Conservation (phyloP, 805 yeast genomes). For the Wickerhamiella hasegawae region DNA sequence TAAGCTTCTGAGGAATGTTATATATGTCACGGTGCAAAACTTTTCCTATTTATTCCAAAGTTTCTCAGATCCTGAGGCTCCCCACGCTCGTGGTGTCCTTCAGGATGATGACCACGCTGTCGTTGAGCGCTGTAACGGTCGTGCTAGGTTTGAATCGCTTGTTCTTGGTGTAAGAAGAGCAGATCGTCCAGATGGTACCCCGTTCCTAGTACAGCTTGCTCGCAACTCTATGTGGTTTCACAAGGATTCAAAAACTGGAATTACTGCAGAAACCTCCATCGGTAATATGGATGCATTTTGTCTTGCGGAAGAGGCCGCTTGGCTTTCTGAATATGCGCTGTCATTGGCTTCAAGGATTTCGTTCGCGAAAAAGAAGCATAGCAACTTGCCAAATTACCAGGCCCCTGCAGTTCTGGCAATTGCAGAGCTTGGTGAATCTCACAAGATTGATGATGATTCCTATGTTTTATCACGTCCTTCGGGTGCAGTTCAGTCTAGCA, state of each 20-base stretch:
- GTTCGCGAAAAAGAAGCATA: no score
- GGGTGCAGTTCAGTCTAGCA: conserved; percentile 51
- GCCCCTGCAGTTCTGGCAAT: background rate
- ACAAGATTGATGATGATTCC: conserved; percentile 63
- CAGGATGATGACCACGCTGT: conserved; percentile 8
- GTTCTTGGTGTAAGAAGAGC: conserved; percentile 13
- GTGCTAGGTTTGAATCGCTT: conserved; percentile 11
- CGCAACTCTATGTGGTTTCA: no score
- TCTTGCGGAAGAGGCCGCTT: conserved; percentile 22
- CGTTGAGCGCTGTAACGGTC: conserved; percentile 2
- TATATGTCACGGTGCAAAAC: background rate
- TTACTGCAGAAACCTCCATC: conserved; percentile 15
- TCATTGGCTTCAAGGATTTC: no score
- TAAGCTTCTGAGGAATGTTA: conserved; percentile 8
- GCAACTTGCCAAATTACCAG: no score
- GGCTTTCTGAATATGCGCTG: conserved; percentile 16
- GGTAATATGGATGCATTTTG: conserved; percentile 19
- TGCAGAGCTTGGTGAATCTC: conserved; percentile 29
- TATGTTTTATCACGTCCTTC: conserved; percentile 83
- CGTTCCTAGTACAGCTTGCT: no score
- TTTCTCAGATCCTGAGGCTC: background rate
- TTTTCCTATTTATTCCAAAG: background rate
- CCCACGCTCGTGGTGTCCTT: background rate
- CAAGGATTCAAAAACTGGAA: background rate
- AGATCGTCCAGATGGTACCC: conserved; percentile 5